Percentiles rank a stretch among this genome's conserved stretches.
These are phyloP conservation scores for Tricholoma saponaceum DNA, from an alignment of 768 basidiomycete species.

Conservation along the genomic window DNA sequence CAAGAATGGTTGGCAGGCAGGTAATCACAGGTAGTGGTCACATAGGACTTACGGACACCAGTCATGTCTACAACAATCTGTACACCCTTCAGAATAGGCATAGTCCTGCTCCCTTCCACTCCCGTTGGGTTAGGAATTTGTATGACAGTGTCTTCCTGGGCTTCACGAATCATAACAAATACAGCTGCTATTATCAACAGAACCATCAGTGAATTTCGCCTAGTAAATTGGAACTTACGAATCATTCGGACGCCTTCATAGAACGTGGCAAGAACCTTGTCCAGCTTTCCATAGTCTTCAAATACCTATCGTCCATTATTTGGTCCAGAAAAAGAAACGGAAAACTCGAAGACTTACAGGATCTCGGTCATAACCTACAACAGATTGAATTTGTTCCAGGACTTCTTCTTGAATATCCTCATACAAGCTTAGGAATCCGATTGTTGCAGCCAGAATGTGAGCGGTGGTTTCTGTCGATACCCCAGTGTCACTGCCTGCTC, in stretches of 20 bases:
- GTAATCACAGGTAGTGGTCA: neutral
- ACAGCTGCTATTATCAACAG: slow-evolving; percentile 31
- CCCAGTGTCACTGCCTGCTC: neutral
- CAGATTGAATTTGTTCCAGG: slow-evolving; percentile 31
- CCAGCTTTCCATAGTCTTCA: slow-evolving; percentile 36
- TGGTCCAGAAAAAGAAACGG: neutral
- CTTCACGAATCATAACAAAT: slow-evolving; percentile 37
- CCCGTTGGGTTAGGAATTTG: slow-evolving; percentile 37
- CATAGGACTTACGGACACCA: slow-evolving; percentile 38
- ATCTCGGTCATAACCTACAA: slow-evolving; percentile 29
- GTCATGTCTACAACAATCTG: slow-evolving; percentile 44
- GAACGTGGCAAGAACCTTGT: slow-evolving; percentile 40
- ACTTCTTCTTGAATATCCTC: slow-evolving; percentile 41
- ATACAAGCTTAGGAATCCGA: slow-evolving; percentile 40
- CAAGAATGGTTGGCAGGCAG: neutral
- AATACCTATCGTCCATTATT: slow-evolving; percentile 22
- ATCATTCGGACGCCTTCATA: slow-evolving; percentile 42
- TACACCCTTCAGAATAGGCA: slow-evolving; percentile 38
- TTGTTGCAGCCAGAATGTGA: slow-evolving; percentile 36
- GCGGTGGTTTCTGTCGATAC: slow-evolving; percentile 38
- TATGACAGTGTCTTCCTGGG: slow-evolving; percentile 37
- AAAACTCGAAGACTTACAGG: slow-evolving; percentile 24
- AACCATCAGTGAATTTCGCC: neutral
- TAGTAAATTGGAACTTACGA: slow-evolving; percentile 28
- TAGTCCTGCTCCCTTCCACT: slow-evolving; percentile 30